A percentile compares a stretch with the other conserved stretches of the same genome.
phyloP scores from a whole-genome alignment of 2,329 filamentous ascomycete genomes.

The Sclerotiophoma versabilis region DNA sequence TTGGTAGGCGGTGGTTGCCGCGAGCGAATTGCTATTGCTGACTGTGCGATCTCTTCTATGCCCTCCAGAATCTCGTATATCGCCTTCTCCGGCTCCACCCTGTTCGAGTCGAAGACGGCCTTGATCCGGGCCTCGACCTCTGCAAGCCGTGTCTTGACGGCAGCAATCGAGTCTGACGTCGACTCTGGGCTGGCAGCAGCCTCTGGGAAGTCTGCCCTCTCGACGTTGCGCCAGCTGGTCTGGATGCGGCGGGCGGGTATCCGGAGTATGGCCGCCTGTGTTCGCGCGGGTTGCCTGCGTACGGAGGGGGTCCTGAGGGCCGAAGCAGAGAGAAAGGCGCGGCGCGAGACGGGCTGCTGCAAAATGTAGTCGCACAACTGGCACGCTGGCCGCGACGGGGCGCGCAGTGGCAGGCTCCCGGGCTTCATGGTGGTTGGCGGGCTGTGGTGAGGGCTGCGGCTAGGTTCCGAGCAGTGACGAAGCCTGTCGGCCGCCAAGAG shows the following conservation, averaged over 20 bases:
- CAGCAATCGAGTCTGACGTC: constrained; percentile 30
- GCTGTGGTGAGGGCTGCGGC: constrained; percentile 1
- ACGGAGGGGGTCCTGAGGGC: constrained; percentile 34
- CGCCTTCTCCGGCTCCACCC: constrained; percentile 34
- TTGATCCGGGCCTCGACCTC: constrained; percentile 38
- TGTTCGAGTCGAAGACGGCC: constrained; percentile 35
- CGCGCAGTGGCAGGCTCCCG: constrained; percentile 34
- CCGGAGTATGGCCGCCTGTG: constrained; percentile 24
- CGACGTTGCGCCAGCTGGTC: constrained; percentile 23
- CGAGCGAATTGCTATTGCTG: constrained; percentile 40
- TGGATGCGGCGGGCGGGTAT: constrained; percentile 30
- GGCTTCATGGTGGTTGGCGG: constrained; percentile 38
- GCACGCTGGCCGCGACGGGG: constrained; percentile 40
- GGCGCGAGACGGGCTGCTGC: constrained; percentile 39
- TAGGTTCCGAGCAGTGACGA: constrained; percentile 8
- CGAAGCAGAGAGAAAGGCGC: constrained; percentile 35
- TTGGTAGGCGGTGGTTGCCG: constrained; percentile 32
- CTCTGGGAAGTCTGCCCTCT: constrained; percentile 23
- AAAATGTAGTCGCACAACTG: constrained; percentile 44
- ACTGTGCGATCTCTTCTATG: constrained; percentile 31
- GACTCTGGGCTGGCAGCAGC: constrained; percentile 14
- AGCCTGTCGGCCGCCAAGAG: constrained; percentile 12
- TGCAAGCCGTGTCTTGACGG: constrained; percentile 31
- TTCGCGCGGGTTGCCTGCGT: constrained; percentile 31
- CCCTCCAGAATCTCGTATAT: constrained; percentile 32